These are phyloP conservation scores for Dentipellis fragilis DNA, from an alignment of 768 basidiomycete species.

Conservation along the genomic window DNA sequence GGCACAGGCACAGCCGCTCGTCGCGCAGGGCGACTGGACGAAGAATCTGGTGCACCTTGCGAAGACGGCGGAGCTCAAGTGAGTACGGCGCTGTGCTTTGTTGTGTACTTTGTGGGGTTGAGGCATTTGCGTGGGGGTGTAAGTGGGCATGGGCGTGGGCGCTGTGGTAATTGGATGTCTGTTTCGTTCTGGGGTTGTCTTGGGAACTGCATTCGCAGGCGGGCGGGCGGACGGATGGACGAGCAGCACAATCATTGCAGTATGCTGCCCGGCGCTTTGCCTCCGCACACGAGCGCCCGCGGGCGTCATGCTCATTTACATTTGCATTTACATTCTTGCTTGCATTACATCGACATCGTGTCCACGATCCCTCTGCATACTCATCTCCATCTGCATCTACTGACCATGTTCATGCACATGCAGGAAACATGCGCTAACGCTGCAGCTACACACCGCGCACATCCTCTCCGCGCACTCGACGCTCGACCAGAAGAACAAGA, in stretches of 20 bases:
- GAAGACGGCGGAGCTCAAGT: conserved; percentile 86
- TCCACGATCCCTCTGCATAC: background rate
- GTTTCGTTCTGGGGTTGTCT: background rate
- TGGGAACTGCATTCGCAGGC: background rate
- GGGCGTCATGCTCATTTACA: no score
- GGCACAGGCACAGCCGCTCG: conserved; percentile 22
- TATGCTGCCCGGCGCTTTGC: no score
- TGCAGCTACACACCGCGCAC: conserved; percentile 77
- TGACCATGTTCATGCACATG: background rate
- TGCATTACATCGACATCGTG: background rate
- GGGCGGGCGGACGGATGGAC: no score
- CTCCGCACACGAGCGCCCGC: no score
- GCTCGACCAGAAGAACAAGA: conserved; percentile 66
- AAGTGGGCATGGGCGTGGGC: background rate
- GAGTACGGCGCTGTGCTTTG: conserved; percentile 21
- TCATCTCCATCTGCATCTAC: background rate
- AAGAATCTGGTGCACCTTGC: conserved; percentile 79
- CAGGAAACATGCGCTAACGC: conserved; percentile 76
- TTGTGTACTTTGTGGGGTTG: background rate
- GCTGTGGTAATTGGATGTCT: background rate
- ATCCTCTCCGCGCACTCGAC: conserved; percentile 76
- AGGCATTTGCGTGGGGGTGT: background rate
- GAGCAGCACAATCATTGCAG: no score
- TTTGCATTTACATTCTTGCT: background rate
- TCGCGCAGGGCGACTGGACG: conserved; percentile 82